Percentiles rank a stretch among this genome's conserved stretches.
phyloP scores from a whole-genome alignment of 345 rosid species.

The Ceriops zippeliana region DNA sequence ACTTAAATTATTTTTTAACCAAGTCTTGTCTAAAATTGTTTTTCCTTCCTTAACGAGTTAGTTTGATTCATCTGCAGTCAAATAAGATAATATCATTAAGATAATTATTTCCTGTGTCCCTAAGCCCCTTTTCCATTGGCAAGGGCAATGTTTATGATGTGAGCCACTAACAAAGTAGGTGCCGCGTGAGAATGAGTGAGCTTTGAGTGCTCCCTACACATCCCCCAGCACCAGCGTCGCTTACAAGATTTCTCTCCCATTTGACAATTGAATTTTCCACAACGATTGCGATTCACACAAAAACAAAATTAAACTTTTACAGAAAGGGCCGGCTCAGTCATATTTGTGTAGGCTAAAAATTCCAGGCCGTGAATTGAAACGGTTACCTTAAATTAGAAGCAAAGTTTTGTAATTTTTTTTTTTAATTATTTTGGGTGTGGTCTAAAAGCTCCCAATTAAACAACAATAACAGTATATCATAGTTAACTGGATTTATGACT shows the following conservation, averaged over 20 bases:
- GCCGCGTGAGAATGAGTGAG: conserved; percentile 18
- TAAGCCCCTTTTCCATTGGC: too few species aligned
- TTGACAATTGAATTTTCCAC: background rate
- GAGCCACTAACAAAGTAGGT: too few species aligned
- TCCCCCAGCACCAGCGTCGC: conserved; percentile 20
- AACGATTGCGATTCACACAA: background rate
- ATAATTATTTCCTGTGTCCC: too few species aligned
- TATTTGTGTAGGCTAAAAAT: too few species aligned
- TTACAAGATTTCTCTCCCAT: conserved; percentile 17
- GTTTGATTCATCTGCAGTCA: too few species aligned
- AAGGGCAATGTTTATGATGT: too few species aligned
- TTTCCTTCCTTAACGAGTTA: too few species aligned
- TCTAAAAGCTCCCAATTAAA: conserved; percentile 1
- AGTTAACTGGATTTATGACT: background rate
- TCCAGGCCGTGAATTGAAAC: too few species aligned
- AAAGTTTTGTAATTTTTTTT: conserved; percentile 16
- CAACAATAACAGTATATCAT: background rate
- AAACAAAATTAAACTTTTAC: background rate
- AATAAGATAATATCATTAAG: too few species aligned
- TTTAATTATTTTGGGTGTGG: background rate
- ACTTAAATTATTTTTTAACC: too few species aligned
- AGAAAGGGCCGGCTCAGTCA: too few species aligned
- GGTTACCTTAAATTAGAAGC: conserved; percentile 22
- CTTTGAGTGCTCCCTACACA: conserved; percentile 23
- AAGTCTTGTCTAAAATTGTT: too few species aligned